Evolutionary conservation across 805 yeast genomes (phyloP), one percentile per base, ranked within the genome.

Genomic region (Tetrapisispora namnaoensis): DNA sequence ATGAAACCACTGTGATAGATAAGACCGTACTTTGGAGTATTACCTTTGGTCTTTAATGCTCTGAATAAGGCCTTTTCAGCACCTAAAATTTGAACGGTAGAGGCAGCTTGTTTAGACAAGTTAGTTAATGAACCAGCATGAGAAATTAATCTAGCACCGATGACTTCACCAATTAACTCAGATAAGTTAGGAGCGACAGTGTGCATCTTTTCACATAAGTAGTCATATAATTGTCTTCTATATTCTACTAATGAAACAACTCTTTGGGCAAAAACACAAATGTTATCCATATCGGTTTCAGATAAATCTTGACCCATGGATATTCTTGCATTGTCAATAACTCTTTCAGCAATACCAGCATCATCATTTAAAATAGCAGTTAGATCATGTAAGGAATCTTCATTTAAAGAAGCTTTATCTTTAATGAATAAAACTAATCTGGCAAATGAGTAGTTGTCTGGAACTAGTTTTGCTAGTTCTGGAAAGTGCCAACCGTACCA

Each of bases 401-500:
- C 93, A 54, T 78, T 75, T 60, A 93, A 75, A 48, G 86, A 78
- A 49, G 89, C 75, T 75, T 93, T 93, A 74, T 93, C 95, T 71
- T 80, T 79, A 67, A 93, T 87, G 71, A 77, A 76, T 54, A 88
- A 72, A 53, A 88, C 86, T 54, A 91, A 77, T 68, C 78, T 80
- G 58, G 97, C 96, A 70, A 78, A 90, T 54, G 76, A 73, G 74
- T 85, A 86, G 77, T 88, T 89, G 71, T 90, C 96, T 58, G 87
- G 80, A 47, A 86, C 95, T 62, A 90, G 78, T 72, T 85, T 86
- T 61, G 95, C 93, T 72, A 89, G 79, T 74, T 89, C 97, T 51
- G 97, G 97, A 82, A 93, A 89, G 69, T 89, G 97, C 97, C 97
- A 89, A 62, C 96, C 95, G 73, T 89, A 89, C 97, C 97, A 89